Evolutionary conservation across 306 rosid species (phyloP).

Genomic region (Mucuna pruriens): DNA sequence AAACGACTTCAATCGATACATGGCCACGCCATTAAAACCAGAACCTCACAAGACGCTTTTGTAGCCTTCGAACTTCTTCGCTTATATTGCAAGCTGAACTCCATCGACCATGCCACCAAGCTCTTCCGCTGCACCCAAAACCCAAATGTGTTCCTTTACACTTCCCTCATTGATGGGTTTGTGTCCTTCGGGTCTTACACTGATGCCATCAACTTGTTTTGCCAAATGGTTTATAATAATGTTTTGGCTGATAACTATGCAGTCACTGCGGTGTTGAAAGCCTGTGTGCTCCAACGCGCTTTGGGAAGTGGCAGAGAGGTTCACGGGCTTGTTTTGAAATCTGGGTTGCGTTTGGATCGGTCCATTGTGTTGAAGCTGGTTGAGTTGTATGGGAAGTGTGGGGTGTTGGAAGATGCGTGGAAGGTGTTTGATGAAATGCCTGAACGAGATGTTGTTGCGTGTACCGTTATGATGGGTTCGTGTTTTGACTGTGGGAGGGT

Average conservation of each 20-base stretch:
- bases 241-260: conserved; percentile 46
- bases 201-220: conserved; percentile 42
- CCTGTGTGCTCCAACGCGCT: conserved; percentile 44
- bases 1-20: conserved; percentile 41
- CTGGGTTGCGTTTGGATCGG: conserved; percentile 47
- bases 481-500: conserved; percentile 42
- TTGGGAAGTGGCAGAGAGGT: conserved; percentile 40
- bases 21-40: conserved; percentile 38
- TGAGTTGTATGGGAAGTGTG: conserved; percentile 48
- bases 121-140: conserved; percentile 37
- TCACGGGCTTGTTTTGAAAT: conserved; percentile 52
- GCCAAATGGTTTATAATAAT: conserved; percentile 29
- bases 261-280: conserved; percentile 50
- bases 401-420: conserved; percentile 41
- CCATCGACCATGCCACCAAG: conserved; percentile 44
- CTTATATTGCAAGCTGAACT: conserved; percentile 38
- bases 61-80: conserved; percentile 51
- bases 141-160: conserved; percentile 57
- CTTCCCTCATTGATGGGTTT: conserved; percentile 53
- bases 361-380: conserved; percentile 50
- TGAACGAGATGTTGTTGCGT: conserved; percentile 49
- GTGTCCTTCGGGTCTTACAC: conserved; percentile 39
- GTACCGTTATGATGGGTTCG: conserved; percentile 42
- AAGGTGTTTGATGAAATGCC: conserved; percentile 51
- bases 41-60: conserved; percentile 48